Evolutionary conservation across 1,139 yeast species (phyloP), one percentile per base, ranked within the genome.

Genomic region (Saccharomycopsis crataegensis): DNA sequence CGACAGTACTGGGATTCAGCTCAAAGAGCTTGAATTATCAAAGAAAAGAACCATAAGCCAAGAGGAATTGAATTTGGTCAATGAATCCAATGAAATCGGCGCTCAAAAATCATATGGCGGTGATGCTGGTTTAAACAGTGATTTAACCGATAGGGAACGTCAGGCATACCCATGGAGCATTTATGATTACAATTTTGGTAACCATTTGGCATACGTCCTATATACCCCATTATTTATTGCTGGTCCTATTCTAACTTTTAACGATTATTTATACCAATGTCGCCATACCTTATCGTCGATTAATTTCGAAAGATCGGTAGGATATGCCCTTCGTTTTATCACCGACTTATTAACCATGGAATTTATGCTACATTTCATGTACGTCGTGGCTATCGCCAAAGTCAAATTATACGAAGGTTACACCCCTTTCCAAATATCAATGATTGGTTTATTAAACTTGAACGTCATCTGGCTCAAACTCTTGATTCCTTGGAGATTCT

Each of bases 401-500:
- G 79, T 94, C 1, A 80, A 86, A 60, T 96, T 98, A 1, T 93
- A 98, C 97, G 77, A 78, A 14, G 89, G 88, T 7, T 87, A 88
- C 62, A 75, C 96, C 0, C 96, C 99, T 6, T 88, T 90, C 67
- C 96, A 94, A 68, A 83, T 91, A 55, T 85, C 96, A 7, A 93
- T 93, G 99, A 79, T 93, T 65, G 98, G 97, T 0, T 72, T 89
- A 62, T 88, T 93, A 74, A 91, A 89, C 63, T 75, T 94, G 62
- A 90, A 87, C 63, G 80, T 93, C 51, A 88, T 93, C 54, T 94
- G 99, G 98, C 76, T 93, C 60, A 86, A 93, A 68, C 75, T 94
- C 43, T 75, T 94, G 57, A 84, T 94, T 53, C 99, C 99, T 1
- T 94, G 99, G 99, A 77, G 99, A 64, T 71, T 93, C 52, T 94